Base-by-base conservation (phyloP, 2,329 filamentous ascomycete genomes). In the Fusarium agapanthi region DNA sequence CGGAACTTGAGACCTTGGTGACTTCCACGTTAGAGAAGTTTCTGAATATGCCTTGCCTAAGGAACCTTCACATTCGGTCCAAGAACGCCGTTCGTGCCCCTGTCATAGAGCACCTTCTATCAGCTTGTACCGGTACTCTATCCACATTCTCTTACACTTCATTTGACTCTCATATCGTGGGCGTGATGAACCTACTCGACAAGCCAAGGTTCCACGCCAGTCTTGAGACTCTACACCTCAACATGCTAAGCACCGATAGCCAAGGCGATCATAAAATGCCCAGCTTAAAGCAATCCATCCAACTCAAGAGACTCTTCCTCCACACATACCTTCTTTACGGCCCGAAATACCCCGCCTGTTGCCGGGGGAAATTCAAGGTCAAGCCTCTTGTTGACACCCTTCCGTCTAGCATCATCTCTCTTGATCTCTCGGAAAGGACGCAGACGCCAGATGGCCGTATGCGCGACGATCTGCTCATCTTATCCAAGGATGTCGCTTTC, bases 301-400 rank as follows among this genome's bases (percentile, higher is more conserved):
- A 38, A 4, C 26, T 66, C 26, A 51, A 38, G 11, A 57, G 12
- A 6, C 48, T 66, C 4, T 41, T 41, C 37, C 32, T 66, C 12
- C 18, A 12, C 12, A 13, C 48, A 14, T 22, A n/a, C 1, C 1
- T 35, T 7, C 35, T 63, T 2, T 57, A 57, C 22, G 41, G 35
- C 13, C 1, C 6, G 8, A 2, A 16, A 15, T 11, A 3, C 2
- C 3, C 12, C 14, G 0, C 8, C 2, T 45, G 18, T 9, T 54
- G 35, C 13, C 3, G 1, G n/a, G 2, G 1, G 11, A 3, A 16
- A 14, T 15, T 24, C 10, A 6, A 9, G 1, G 1, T 13, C 16
- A 43, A 16, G 10, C 22, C 51, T 30, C 44, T 63, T 24, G 6
- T 37, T 6, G n/a, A 37, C 13, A 41, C 37, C 11, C 40, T 65